Evolutionary conservation across 768 basidiomycete species (phyloP).

Genomic region (Neoboletus magnificus): DNA sequence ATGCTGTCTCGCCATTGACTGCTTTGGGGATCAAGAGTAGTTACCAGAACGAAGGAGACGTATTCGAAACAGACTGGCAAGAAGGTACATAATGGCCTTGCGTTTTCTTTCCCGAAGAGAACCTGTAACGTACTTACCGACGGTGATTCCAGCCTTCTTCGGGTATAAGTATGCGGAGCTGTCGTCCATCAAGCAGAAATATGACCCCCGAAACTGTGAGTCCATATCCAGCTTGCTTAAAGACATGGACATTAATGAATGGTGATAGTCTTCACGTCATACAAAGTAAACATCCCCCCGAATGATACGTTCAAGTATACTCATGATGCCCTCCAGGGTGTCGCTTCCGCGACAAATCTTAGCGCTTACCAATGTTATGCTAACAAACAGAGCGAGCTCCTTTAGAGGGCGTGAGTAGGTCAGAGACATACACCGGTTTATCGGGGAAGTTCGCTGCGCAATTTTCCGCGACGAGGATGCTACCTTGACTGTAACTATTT

Average conservation of each 20-base stretch:
- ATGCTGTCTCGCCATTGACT: slow-evolving; percentile 11
- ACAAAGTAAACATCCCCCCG: slow-evolving; percentile 9
- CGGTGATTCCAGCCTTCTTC: slow-evolving; percentile 14
- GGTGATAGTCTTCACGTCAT: slow-evolving; percentile 16
- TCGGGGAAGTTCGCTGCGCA: neutral
- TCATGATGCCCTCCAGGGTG: slow-evolving; percentile 1
- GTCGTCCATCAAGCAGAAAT: slow-evolving; percentile 20
- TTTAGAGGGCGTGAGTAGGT: neutral
- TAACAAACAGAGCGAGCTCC: slow-evolving; percentile 1
- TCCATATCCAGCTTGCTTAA: neutral
- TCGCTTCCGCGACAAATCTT: slow-evolving; percentile 4
- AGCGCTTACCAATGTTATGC: slow-evolving; percentile 1
- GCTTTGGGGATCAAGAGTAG: slow-evolving; percentile 17
- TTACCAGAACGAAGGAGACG: slow-evolving; percentile 23
- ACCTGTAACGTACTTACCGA: neutral
- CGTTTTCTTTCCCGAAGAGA: neutral
- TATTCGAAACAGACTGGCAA: slow-evolving; percentile 22
- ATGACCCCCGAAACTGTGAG: slow-evolving; percentile 21
- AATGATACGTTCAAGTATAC: neutral
- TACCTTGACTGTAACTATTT: slow-evolving; percentile 1
- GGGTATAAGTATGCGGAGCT: slow-evolving; percentile 17
- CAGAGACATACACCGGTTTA: neutral
- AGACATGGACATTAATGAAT: neutral
- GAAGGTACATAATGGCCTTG: neutral
- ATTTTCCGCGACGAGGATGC: neutral